Conservation (phyloP, 331 rosid genomes). For the Malus hybrid region DNA sequence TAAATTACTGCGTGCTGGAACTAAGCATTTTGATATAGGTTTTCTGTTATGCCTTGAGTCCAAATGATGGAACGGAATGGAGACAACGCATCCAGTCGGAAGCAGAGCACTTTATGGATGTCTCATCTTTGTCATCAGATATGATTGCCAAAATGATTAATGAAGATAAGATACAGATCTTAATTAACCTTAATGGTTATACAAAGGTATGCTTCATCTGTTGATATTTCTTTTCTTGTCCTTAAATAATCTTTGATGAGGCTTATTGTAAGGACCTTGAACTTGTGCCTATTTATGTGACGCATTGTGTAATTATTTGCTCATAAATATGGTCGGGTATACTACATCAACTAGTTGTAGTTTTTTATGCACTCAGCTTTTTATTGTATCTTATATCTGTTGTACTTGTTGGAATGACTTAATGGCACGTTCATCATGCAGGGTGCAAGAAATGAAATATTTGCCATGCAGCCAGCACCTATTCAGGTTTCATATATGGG, state of each 20-base stretch:
- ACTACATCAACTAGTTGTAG: neutral
- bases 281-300: neutral
- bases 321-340: neutral
- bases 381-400: neutral
- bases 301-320: neutral
- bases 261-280: neutral
- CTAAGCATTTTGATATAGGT: slow-evolving; percentile 45
- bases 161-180: slow-evolving; percentile 75
- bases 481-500: slow-evolving; percentile 99
- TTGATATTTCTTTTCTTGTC: neutral
- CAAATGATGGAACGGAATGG: slow-evolving; percentile 94
- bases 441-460: slow-evolving; percentile 99
- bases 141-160: slow-evolving; percentile 82
- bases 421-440: slow-evolving; percentile 19
- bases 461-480: slow-evolving; percentile 99
- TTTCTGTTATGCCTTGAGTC: slow-evolving; percentile 93
- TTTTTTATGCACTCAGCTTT: neutral
- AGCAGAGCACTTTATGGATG: slow-evolving; percentile 88
- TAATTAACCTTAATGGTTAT: slow-evolving; percentile 94
- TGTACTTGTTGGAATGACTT: neutral
- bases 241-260: neutral
- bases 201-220: slow-evolving; percentile 55
- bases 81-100: slow-evolving; percentile 87
- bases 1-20: neutral
- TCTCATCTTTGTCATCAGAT: slow-evolving; percentile 87